Conservation (phyloP, 2,329 filamentous ascomycete species). For the Nemania sp. region DNA sequence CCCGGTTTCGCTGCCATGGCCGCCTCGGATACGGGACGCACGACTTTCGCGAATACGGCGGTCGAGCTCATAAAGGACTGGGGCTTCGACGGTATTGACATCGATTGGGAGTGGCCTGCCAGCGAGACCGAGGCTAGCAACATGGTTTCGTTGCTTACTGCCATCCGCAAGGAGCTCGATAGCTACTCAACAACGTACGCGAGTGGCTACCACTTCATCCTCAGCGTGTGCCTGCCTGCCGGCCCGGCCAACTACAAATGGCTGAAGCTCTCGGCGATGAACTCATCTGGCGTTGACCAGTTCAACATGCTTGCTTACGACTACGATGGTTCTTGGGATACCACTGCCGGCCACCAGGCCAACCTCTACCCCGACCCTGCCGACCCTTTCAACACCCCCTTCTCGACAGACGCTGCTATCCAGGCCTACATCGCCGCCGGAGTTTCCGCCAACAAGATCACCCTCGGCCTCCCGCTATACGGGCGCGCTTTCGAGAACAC, state of each 20-base stretch:
- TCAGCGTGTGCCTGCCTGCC: conserved; percentile 58
- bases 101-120: conserved; percentile 49
- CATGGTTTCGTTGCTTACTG: conserved; percentile 51
- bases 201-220: conserved; percentile 54
- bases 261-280: conserved; percentile 53
- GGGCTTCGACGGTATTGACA: conserved; percentile 57
- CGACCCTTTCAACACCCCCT: conserved; percentile 67
- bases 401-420: conserved; percentile 69
- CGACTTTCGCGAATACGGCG: conserved; percentile 70
- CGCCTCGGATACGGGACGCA: conserved; percentile 63
- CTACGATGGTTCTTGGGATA: conserved; percentile 71
- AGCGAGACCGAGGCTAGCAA: conserved; percentile 47
- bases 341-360: conserved; percentile 67
- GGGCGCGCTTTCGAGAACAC: conserved; percentile 70
- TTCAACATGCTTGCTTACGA: conserved; percentile 76
- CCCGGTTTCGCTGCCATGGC: conserved; percentile 72
- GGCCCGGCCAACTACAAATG: conserved; percentile 53
- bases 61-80: conserved; percentile 74
- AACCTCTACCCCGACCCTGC: conserved; percentile 66
- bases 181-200: conserved; percentile 51
- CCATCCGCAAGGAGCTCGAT: conserved; percentile 54
- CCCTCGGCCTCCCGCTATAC: conserved; percentile 81
- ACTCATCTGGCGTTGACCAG: conserved; percentile 52
- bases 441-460: conserved; percentile 68
- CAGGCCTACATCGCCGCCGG: conserved; percentile 66